Evolutionary conservation across 2,329 filamentous ascomycete genomes (phyloP), one percentile per base, ranked within the genome.

Genomic region (Truncatella angustata): DNA sequence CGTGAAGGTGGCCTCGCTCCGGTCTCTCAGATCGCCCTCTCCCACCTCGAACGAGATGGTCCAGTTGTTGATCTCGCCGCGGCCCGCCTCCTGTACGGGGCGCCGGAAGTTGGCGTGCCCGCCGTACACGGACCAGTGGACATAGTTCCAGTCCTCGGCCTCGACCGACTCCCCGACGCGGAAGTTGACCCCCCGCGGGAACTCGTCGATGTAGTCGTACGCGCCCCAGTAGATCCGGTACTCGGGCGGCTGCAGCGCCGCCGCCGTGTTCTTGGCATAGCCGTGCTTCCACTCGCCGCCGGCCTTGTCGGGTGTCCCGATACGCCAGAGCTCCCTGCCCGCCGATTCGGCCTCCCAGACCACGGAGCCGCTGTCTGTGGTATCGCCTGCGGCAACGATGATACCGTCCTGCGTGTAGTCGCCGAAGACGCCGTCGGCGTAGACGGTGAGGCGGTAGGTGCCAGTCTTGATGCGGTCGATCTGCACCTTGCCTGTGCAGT

Each of bases 71-170:
- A 82, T 72, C 47, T 75, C 65, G 18, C 67, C 66, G 56, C 42
- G 7, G 4, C 73, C 68, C 35, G 69, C 67, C 44, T 76, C 74
- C 5, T 72, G 65, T 36, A 73, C 67, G 1, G 71, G 65, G 0
- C 78, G 70, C 4, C 71, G 50, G 12, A 64, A 74, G 63, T 83
- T 78, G 1, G 71, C 79, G 23, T 77, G 69, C 79, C 78, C 1
- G 82, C 82, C 45, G 58, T 84, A 86, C 7, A 83, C 81, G 51
- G 77, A 80, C 84, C 83, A 87, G 61, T 87, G 84, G 4, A 86
- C 77, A 50, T 85, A 85, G 65, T 87, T 87, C 54, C 84, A 71
- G 58, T 83, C 79, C 12, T 67, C 63, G 0, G 66, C 67, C 20
- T 70, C 70, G 23, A 79, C 65, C 54, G 75, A 77, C 60, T 75